phyloP scores from a whole-genome alignment of 208 protist species.

The Trypanosoma congolense region DNA sequence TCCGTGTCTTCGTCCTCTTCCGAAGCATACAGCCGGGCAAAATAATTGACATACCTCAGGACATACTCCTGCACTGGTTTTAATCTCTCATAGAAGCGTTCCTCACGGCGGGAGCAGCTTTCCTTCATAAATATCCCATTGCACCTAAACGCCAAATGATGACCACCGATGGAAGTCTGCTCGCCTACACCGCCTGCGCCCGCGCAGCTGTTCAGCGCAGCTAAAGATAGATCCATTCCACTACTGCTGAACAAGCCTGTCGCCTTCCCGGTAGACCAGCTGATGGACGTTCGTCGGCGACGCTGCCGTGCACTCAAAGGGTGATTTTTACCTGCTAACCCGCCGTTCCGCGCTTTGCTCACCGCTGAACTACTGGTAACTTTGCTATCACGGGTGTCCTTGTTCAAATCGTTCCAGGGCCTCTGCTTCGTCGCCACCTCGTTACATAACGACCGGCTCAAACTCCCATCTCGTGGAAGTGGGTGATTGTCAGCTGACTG shows the following conservation, averaged over 20 bases:
- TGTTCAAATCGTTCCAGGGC: no score
- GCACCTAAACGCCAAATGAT: conserved; percentile 66
- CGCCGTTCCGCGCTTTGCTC: neutral
- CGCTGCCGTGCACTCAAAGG: neutral
- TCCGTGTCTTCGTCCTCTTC: neutral
- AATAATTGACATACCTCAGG: conserved; percentile 14
- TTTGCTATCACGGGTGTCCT: neutral
- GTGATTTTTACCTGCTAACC: neutral
- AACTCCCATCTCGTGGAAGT: conserved; percentile 1
- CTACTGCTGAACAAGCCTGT: conserved; percentile 1
- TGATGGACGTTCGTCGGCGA: neutral
- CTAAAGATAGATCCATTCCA: neutral
- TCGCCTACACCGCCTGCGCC: no score
- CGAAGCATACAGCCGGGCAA: neutral
- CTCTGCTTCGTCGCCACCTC: neutral
- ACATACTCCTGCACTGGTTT: conserved; percentile 50
- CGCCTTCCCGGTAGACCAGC: neutral
- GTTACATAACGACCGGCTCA: neutral
- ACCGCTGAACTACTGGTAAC: neutral
- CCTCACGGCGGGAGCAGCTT: conserved; percentile 60
- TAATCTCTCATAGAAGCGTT: conserved; percentile 75
- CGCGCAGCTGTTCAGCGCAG: no score
- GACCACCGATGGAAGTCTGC: conserved; percentile 54
- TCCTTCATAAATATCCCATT: conserved; percentile 74
- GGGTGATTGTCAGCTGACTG: conserved; percentile 10